A percentile compares a stretch with the other conserved stretches of the same genome.
Evolutionary conservation across 2,329 filamentous ascomycete genomes (phyloP).

Genomic region (Didymella sp.): DNA sequence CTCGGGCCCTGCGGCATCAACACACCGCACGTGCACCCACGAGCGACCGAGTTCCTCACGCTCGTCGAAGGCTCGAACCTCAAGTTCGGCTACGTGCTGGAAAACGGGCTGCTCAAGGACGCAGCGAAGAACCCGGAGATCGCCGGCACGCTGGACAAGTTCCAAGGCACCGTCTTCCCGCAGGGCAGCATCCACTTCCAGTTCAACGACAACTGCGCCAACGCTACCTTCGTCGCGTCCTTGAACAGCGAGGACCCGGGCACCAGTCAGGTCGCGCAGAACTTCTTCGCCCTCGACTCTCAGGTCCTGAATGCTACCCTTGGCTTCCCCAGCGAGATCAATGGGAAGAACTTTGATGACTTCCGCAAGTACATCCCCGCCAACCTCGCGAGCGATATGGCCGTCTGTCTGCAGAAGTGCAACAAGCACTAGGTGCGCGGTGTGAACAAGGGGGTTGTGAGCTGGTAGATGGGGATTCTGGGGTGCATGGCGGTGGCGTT

Average conservation of each 20-base stretch:
- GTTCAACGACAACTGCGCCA: conserved; percentile 57
- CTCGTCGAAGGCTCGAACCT: conserved; percentile 52
- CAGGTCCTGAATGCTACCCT: conserved; percentile 50
- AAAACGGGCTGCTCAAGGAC: conserved; percentile 53
- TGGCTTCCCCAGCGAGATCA: conserved; percentile 45
- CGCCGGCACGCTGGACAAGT: conserved; percentile 49
- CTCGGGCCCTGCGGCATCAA: conserved; percentile 57
- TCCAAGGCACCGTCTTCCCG: conserved; percentile 58
- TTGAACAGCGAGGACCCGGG: conserved; percentile 56
- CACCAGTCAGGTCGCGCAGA: conserved; percentile 52
- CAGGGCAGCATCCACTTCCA: conserved; percentile 58
- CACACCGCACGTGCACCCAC: conserved; percentile 58
- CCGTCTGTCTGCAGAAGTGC: conserved; percentile 62
- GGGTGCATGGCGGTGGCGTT: conserved; percentile 8
- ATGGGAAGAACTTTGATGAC: conserved; percentile 46
- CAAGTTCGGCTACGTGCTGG: conserved; percentile 56
- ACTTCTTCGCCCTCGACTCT: conserved; percentile 51
- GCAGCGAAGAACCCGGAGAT: conserved; percentile 48
- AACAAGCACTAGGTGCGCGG: conserved; percentile 14
- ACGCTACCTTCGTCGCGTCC: conserved; percentile 53
- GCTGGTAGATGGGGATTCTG: background rate
- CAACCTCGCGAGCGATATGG: conserved; percentile 61
- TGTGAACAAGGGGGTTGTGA: background rate
- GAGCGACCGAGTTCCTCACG: conserved; percentile 58
- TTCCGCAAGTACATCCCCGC: conserved; percentile 52